Percentiles rank a stretch among this genome's conserved stretches.
Evolutionary conservation across 1,284 basidiomycete genomes (phyloP).

Genomic region (Trametes versicolor): DNA sequence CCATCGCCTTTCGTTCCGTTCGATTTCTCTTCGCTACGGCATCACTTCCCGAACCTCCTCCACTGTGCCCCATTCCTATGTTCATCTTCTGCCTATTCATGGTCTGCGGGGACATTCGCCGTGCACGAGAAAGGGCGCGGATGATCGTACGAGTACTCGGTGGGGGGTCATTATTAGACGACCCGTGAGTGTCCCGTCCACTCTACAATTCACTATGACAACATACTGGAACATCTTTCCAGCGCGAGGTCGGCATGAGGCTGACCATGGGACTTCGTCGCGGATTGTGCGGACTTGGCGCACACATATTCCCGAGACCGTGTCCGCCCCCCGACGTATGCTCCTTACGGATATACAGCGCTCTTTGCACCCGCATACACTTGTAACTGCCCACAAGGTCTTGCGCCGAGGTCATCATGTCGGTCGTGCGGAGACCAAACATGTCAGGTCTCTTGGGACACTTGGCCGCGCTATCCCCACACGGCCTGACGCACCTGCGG

Average conservation of each 20-base stretch:
- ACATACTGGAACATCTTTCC: conserved; percentile 5
- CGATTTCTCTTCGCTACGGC: background rate
- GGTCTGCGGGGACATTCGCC: background rate
- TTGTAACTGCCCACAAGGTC: background rate
- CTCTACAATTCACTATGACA: conserved; percentile 5
- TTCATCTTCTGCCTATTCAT: background rate
- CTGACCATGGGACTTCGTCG: conserved; percentile 13
- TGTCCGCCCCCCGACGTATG: background rate
- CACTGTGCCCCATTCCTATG: background rate
- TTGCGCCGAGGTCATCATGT: background rate
- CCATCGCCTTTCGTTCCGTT: background rate
- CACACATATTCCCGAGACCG: background rate
- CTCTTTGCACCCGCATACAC: background rate
- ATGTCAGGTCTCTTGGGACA: background rate
- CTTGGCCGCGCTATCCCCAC: background rate
- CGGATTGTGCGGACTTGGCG: conserved; percentile 15
- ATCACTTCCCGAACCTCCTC: conserved; percentile 2
- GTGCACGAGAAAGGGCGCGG: background rate
- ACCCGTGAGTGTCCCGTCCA: background rate
- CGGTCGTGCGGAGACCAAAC: no score
- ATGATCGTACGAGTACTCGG: background rate
- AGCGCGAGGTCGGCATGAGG: conserved; percentile 19
- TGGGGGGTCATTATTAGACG: background rate
- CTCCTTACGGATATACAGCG: no score
- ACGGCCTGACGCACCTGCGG: conserved; percentile 9